Evolutionary conservation across 306 rosid species (phyloP).

Genomic region (Nissolia schottii): DNA sequence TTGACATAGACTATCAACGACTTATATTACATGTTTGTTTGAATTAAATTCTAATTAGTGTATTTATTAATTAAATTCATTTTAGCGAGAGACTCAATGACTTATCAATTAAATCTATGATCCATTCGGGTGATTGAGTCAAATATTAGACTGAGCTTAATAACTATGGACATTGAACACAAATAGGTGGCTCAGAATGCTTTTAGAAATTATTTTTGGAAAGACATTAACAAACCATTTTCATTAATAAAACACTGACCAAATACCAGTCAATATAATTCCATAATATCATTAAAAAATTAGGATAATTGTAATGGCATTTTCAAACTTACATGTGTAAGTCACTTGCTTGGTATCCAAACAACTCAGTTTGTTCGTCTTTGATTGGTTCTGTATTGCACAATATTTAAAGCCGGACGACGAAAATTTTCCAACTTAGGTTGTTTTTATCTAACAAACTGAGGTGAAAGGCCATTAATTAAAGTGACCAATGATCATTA

Average conservation of each 20-base stretch:
- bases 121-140: too few species aligned
- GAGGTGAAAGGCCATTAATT: not conserved
- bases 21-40: too few species aligned
- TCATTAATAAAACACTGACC: not conserved
- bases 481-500: not conserved
- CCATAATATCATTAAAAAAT: not conserved
- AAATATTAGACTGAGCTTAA: too few species aligned
- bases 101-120: too few species aligned
- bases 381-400: not conserved
- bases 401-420: not conserved
- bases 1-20: too few species aligned
- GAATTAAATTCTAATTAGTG: too few species aligned
- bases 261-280: not conserved
- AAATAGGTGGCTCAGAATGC: not conserved
- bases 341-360: constrained; percentile 3
- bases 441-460: constrained; percentile 7
- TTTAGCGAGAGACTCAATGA: too few species aligned
- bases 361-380: not conserved
- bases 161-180: too few species aligned
- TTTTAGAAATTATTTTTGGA: not conserved
- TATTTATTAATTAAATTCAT: too few species aligned
- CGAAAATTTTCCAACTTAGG: not conserved
- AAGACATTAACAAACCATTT: not conserved
- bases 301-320: not conserved
- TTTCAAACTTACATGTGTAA: not conserved